Evolutionary conservation across 1,284 basidiomycete species (phyloP), one percentile per base, ranked within the genome.

Genomic region (Rhodotorula sp.): DNA sequence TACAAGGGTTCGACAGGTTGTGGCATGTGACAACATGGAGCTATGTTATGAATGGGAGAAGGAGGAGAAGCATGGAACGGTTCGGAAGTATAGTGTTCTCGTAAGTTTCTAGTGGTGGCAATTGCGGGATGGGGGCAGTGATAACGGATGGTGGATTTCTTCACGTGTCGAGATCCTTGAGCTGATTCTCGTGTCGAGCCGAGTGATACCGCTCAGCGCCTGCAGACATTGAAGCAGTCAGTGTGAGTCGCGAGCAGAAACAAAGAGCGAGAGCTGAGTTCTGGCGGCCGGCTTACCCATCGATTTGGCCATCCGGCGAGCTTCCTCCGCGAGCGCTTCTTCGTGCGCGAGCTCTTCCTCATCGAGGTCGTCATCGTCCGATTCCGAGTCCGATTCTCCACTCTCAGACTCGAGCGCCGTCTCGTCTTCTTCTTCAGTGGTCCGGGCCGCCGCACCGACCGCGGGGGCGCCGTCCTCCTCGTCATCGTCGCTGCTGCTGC

Each of bases 301-400:
- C 23, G 65, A 61, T 43, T 50, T 58, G 23, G 68, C 64, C 19
- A 58, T 66, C 8, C 56, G 19, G 15, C 68, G 60, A 12, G 72
- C 75, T 34, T 64, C 60, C 28, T 60, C 72, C 10, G 60, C 66
- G 8, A 76, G 62, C 12, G 65, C 69, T 59, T 76, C 75, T 28
- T 74, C 75, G 49, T 64, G 45, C 26, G 66, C 75, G 2, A 74
- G 60, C 58, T 72, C 72, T 18, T 74, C 74, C 28, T 59, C 69
- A 21, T 66, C 66, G 1, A 74, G 63, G 19, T 74, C 72, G 19
- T 74, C 75, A 28, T 67, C 66, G 6, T 72, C 72, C 6, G 65
- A 48, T 18, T 67, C 64, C 2, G 64, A 62, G 2, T 67, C 64
- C 3, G 50, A 52, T 26, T n/a, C 26, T 10, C 59, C 65, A 5